Conservation (phyloP, 306 rosid species). For the Hippophae gyantsensis region DNA sequence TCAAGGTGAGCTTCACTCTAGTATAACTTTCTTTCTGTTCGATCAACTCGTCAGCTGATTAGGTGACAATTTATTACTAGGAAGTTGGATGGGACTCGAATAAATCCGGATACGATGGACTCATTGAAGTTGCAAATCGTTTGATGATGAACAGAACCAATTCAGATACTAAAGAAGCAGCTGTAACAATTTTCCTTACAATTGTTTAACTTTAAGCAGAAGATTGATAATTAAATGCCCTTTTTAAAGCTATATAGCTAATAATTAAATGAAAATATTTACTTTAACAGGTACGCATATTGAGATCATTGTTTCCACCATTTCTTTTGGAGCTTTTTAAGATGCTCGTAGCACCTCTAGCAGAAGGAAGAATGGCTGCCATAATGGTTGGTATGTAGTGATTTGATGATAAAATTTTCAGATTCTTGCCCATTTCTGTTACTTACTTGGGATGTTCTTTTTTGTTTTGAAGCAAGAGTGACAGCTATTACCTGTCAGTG, state of each 20-base stretch:
- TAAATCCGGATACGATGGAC: slow-evolving; percentile 75
- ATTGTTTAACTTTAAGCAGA: not conserved
- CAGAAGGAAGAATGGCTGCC: slow-evolving; percentile 76
- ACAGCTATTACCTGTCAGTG: slow-evolving; percentile 84
- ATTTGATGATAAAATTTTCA: not conserved
- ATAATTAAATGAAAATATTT: not conserved
- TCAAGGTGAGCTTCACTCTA: slow-evolving; percentile 30
- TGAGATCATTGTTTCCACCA: slow-evolving; percentile 76
- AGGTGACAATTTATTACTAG: slow-evolving; percentile 11
- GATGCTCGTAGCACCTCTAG: slow-evolving; percentile 58
- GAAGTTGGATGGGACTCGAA: slow-evolving; percentile 86
- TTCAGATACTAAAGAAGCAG: slow-evolving; percentile 57
- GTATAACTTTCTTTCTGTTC: not conserved
- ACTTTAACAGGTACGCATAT: slow-evolving; percentile 48
- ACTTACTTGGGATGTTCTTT: not conserved
- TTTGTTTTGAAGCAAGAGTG: slow-evolving; percentile 59
- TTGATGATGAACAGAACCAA: slow-evolving; percentile 54
- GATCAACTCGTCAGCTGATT: not conserved
- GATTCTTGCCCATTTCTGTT: not conserved
- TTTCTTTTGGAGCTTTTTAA: slow-evolving; percentile 66
- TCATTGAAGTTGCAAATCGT: slow-evolving; percentile 69
- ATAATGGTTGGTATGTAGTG: slow-evolving; percentile 76
- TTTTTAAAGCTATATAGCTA: not conserved
- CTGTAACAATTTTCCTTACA: slow-evolving; percentile 32
- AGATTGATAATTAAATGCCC: not conserved